A percentile compares a stretch with the other conserved stretches of the same genome.
phyloP scores from a whole-genome alignment of 345 rosid genomes.

The Salix suchowensis region DNA sequence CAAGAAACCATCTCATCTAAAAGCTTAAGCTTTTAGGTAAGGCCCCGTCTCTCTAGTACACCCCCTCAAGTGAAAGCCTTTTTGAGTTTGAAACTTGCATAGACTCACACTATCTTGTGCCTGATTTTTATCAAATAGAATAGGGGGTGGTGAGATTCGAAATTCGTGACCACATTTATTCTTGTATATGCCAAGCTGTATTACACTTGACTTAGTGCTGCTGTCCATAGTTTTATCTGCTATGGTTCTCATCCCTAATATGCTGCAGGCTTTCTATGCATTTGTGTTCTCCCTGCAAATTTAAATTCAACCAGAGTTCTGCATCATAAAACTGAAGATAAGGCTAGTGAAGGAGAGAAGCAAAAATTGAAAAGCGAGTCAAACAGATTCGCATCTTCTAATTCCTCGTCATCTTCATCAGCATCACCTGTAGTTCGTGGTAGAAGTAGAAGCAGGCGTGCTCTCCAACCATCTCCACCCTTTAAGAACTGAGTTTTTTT shows the following conservation, averaged over 20 bases:
- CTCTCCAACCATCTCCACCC: slow-evolving; percentile 57
- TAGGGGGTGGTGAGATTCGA: too few relatives aligned
- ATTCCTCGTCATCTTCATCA: slow-evolving; percentile 55
- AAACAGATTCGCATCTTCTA: slow-evolving; percentile 38
- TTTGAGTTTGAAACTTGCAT: too few relatives aligned
- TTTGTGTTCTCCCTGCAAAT: slow-evolving; percentile 85
- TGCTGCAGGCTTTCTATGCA: slow-evolving; percentile 69
- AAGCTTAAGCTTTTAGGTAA: too few relatives aligned
- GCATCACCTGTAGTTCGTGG: slow-evolving; percentile 68
- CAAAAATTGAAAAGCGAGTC: slow-evolving; percentile 51
- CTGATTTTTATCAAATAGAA: too few relatives aligned
- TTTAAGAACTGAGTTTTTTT: neutral
- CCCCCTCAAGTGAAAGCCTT: too few relatives aligned
- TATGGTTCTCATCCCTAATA: neutral
- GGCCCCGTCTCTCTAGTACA: too few relatives aligned
- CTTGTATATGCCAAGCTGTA: neutral
- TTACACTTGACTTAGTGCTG: neutral
- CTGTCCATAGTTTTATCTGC: neutral
- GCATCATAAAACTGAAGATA: slow-evolving; percentile 57
- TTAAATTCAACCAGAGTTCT: slow-evolving; percentile 59
- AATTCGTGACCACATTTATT: neutral
- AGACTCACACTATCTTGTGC: too few relatives aligned
- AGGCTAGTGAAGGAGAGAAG: slow-evolving; percentile 54
- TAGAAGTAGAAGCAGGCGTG: slow-evolving; percentile 65
- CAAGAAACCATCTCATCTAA: too few relatives aligned